Conservation (phyloP, 345 rosid species). For the Melaleuca quinquenervia region DNA sequence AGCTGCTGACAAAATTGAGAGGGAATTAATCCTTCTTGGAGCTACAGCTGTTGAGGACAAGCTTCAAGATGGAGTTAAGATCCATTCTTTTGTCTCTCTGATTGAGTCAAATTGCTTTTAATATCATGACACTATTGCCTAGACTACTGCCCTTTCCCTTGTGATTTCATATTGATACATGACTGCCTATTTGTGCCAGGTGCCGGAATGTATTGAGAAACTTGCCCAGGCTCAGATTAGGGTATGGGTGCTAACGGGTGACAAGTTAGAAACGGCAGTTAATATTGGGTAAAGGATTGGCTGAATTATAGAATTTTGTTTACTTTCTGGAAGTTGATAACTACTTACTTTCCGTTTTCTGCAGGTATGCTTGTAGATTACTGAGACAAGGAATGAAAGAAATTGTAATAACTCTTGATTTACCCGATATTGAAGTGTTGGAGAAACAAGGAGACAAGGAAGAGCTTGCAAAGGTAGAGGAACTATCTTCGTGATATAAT, state of each 20-base stretch:
- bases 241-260: conserved; percentile 91
- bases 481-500: not conserved
- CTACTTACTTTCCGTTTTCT: not conserved
- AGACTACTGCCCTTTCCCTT: not conserved
- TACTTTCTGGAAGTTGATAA: not conserved
- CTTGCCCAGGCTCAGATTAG: conserved; percentile 70
- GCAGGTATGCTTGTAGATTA: conserved; percentile 79
- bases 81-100: not conserved
- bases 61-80: conserved; percentile 74
- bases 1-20: conserved; percentile 58
- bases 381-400: conserved; percentile 61
- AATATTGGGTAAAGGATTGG: conserved; percentile 65
- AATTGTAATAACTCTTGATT: conserved; percentile 57
- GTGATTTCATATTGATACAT: not conserved
- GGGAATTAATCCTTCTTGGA: conserved; percentile 72
- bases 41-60: conserved; percentile 95
- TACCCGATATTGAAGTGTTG: conserved; percentile 39
- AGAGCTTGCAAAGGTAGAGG: conserved; percentile 37
- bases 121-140: not conserved
- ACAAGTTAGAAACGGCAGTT: conserved; percentile 84
- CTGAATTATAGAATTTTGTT: not conserved
- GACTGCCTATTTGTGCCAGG: conserved; percentile 25
- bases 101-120: not conserved
- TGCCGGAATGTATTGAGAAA: conserved; percentile 62
- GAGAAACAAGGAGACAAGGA: conserved; percentile 59